Evolutionary conservation across 352 stramenopile genomes (phyloP).

Genomic region (Discostella stelligera): DNA sequence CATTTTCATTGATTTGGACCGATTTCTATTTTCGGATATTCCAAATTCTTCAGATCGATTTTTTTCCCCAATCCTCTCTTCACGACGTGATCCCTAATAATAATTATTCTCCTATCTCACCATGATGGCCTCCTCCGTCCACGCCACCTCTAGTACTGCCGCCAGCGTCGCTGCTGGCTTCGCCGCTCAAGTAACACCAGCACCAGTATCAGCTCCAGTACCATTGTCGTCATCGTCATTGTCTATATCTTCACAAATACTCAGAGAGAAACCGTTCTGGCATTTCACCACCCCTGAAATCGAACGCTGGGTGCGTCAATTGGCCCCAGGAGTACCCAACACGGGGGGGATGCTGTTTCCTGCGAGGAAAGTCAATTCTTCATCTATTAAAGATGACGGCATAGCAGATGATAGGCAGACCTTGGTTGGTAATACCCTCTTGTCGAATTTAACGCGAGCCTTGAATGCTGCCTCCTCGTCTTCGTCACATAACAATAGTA

Average conservation of each 20-base stretch:
- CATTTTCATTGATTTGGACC: too few relatives aligned
- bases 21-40: too few relatives aligned
- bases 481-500: not conserved
- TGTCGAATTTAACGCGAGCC: slow-evolving; percentile 26
- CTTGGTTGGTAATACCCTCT: slow-evolving; percentile 18
- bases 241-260: not conserved
- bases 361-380: not conserved
- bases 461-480: slow-evolving; percentile 9
- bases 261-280: slow-evolving; percentile 31
- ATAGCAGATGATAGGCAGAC: not conserved
- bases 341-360: slow-evolving; percentile 47
- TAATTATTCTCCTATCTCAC: too few relatives aligned
- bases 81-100: too few relatives aligned
- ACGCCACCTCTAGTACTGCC: not conserved
- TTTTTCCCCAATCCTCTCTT: too few relatives aligned
- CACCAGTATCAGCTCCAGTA: not conserved
- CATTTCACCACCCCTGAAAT: slow-evolving; percentile 23
- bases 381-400: slow-evolving; percentile 1
- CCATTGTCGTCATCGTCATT: too few relatives aligned
- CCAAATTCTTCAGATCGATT: too few relatives aligned
- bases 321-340: slow-evolving; percentile 27
- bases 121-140: not conserved
- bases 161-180: not conserved
- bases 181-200: not conserved
- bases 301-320: slow-evolving; percentile 26